A percentile compares a stretch with the other conserved stretches of the same genome.
Conservation (phyloP, 129 eudicot species). For the Flaveria trinervia region DNA sequence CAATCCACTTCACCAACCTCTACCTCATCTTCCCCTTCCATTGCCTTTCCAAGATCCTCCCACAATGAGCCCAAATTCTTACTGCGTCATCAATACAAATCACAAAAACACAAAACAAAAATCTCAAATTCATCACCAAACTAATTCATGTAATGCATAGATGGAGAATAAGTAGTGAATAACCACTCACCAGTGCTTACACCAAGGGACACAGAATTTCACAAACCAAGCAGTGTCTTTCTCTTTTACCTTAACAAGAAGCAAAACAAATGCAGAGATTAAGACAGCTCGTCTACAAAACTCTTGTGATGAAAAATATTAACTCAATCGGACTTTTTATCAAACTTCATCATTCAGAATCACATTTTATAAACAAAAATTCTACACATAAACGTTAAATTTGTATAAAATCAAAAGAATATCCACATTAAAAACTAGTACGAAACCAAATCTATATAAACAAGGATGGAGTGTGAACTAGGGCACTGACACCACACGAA, state of each 20-base stretch:
- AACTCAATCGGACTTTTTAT: neutral
- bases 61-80: constrained; percentile 82
- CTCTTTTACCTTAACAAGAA: constrained; percentile 71
- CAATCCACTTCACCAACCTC: constrained; percentile 98
- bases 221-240: constrained; percentile 99
- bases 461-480: neutral
- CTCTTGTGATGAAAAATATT: neutral
- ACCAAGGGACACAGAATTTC: constrained; percentile 96
- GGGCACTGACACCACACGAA: constrained; percentile 2
- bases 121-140: neutral
- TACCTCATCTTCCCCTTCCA: constrained; percentile 97
- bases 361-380: neutral
- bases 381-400: neutral
- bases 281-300: constrained; percentile 5
- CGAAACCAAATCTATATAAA: neutral
- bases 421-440: neutral
- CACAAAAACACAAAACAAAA: constrained; percentile 3
- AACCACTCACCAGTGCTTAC: constrained; percentile 85
- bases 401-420: neutral
- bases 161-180: neutral
- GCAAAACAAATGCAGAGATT: neutral
- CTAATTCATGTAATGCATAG: constrained; percentile 1
- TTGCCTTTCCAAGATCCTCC: constrained; percentile 89
- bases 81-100: constrained; percentile 43
- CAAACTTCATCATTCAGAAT: neutral